phyloP scores from a whole-genome alignment of 78 protist species.

The Dictyostelium purpureum region DNA sequence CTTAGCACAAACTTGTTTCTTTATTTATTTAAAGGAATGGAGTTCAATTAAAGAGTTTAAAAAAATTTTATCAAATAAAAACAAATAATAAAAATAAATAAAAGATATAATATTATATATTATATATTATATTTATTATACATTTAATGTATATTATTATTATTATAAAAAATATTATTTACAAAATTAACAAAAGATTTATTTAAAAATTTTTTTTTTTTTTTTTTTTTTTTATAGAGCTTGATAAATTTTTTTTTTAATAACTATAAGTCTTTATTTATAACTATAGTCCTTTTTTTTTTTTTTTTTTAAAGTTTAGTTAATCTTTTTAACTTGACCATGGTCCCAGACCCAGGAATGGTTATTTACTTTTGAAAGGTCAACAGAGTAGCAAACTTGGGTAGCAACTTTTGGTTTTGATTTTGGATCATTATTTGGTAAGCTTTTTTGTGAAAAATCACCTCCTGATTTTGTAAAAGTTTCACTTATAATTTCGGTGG shows the following conservation, averaged over 20 bases:
- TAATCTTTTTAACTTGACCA: background rate
- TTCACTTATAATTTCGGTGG: background rate
- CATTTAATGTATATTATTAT: background rate
- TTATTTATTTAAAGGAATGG: conserved; percentile 18
- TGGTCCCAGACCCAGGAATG: background rate
- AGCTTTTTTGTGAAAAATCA: no score
- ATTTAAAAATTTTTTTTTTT: no score
- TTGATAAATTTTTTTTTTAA: no score
- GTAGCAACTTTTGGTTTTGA: conserved; percentile 5
- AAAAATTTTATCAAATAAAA: background rate
- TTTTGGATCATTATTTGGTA: conserved; percentile 8
- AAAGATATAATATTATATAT: background rate
- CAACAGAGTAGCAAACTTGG: background rate
- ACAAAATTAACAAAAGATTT: background rate
- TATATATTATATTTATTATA: background rate
- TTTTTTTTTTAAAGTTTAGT: background rate
- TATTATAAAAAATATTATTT: background rate
- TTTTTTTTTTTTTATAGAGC: no score
- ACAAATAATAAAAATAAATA: background rate
- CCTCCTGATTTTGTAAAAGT: background rate
- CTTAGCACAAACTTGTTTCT: background rate
- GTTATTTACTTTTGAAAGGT: background rate
- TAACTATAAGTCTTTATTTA: no score
- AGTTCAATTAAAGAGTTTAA: conserved; percentile 29
- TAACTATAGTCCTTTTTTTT: no score